A percentile compares a stretch with the other conserved stretches of the same genome.
Evolutionary conservation across 1,284 basidiomycete species (phyloP).

Genomic region (Heterobasidion irregulare): DNA sequence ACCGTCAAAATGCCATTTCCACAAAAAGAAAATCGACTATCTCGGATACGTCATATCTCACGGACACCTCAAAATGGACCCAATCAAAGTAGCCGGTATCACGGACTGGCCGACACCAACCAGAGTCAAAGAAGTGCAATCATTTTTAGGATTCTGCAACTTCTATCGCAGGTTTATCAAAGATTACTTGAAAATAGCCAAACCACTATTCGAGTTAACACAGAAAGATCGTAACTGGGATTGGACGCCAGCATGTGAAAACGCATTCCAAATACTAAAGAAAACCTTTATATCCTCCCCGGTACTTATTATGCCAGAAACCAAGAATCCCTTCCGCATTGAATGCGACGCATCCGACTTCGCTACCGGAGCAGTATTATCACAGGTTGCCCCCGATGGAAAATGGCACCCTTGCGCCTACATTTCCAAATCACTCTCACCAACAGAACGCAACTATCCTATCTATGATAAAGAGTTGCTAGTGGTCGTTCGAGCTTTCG

Average conservation of each 20-base stretch:
- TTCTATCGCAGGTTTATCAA: background rate
- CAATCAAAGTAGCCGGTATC: background rate
- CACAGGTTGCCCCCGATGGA: background rate
- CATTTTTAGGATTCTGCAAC: background rate
- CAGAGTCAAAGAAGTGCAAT: background rate
- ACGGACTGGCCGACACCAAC: background rate
- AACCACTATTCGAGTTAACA: background rate
- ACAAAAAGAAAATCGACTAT: background rate
- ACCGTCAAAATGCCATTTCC: background rate
- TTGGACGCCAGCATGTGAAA: background rate
- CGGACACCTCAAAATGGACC: background rate
- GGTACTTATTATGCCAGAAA: background rate
- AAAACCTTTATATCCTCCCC: background rate
- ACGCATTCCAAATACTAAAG: background rate
- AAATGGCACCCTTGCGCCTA: background rate
- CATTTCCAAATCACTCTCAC: background rate
- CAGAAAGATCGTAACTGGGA: background rate
- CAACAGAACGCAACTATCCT: conserved; percentile 18
- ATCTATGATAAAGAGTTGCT: conserved; percentile 28
- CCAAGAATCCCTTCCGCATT: background rate
- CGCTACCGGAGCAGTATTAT: background rate
- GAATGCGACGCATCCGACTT: background rate
- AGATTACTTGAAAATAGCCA: background rate
- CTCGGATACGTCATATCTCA: background rate
- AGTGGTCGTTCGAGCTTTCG: background rate